These are phyloP conservation scores for Hyparrhenia diplandra DNA, from an alignment of 176 grass and related monocot species.

Conservation along the genomic window DNA sequence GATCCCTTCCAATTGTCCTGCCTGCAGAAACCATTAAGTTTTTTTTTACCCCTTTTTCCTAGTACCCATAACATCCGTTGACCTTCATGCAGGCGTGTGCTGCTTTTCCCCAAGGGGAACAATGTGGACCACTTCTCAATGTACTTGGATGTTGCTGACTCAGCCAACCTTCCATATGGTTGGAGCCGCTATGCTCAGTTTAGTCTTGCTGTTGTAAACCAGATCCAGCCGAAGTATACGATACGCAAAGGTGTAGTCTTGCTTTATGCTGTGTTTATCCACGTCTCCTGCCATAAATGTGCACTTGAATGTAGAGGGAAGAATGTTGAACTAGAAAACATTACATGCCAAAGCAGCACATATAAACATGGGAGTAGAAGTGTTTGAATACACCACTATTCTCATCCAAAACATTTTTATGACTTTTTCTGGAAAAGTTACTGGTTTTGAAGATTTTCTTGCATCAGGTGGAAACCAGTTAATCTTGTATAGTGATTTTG, in stretches of 20 bases:
- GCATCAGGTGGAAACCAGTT: background rate
- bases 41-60: background rate
- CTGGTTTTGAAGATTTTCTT: background rate
- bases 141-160: constrained; percentile 94
- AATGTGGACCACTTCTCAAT: constrained; percentile 86
- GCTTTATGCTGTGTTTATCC: background rate
- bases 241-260: constrained; percentile 65
- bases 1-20: constrained; percentile 1
- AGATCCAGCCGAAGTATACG: constrained; percentile 68
- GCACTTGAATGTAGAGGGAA: background rate
- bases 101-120: constrained; percentile 97
- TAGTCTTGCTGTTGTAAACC: constrained; percentile 82
- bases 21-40: background rate
- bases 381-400: background rate
- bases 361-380: background rate
- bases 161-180: constrained; percentile 64
- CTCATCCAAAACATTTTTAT: background rate
- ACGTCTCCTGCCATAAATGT: background rate
- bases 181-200: constrained; percentile 89
- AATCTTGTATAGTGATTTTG: background rate
- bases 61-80: background rate
- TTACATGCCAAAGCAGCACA: background rate
- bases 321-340: background rate
- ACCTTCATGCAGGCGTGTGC: constrained; percentile 61
- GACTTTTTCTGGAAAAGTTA: background rate